Evolutionary conservation across 176 grass and related monocot species (phyloP).

Genomic region (Bonia amplexicaulis): DNA sequence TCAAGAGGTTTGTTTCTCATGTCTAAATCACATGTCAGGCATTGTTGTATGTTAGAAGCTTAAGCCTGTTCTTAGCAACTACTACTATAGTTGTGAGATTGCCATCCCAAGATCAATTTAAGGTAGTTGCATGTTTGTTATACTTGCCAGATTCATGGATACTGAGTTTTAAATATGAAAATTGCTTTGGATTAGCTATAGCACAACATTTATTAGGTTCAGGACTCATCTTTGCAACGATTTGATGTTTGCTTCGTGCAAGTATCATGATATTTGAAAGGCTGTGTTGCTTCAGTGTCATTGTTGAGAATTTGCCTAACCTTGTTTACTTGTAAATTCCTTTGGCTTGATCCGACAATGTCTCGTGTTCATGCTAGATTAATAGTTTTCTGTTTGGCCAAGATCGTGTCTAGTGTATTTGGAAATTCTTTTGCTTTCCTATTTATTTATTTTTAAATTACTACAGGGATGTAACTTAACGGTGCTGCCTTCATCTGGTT

Average conservation of each 20-base stretch:
- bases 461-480: slow-evolving; percentile 44
- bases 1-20: slow-evolving; percentile 62
- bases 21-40: background rate
- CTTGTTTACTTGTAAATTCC: background rate
- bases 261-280: background rate
- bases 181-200: too few relatives aligned
- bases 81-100: background rate
- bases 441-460: background rate
- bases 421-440: background rate
- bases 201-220: background rate
- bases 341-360: background rate
- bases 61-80: too few relatives aligned
- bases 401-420: background rate
- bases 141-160: too few relatives aligned
- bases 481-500: slow-evolving; percentile 38
- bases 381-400: background rate
- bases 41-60: too few relatives aligned
- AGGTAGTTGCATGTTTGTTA: background rate
- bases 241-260: background rate
- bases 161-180: too few relatives aligned
- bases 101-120: too few relatives aligned
- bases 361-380: too few relatives aligned
- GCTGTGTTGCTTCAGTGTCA: background rate
- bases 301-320: background rate
- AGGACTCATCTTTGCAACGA: background rate